Conservation (phyloP, 805 yeast genomes). For the Monosporozyma aquatica region DNA sequence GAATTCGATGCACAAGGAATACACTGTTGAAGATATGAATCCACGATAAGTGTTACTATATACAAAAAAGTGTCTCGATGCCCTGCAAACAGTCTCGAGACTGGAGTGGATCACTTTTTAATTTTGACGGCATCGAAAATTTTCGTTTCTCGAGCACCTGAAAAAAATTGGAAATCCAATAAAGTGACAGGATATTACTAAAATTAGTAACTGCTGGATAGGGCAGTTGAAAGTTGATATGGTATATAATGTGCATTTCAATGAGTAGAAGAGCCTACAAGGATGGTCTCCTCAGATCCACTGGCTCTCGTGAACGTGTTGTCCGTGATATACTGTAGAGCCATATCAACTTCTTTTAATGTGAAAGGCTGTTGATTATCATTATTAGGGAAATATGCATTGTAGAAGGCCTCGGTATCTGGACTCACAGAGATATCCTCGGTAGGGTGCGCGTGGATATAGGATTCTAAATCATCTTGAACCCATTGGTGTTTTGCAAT, state of each 20-base stretch:
- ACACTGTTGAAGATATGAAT: too few species aligned
- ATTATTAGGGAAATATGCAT: constrained; percentile 6
- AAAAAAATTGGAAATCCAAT: constrained; percentile 1
- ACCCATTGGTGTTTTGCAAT: constrained; percentile 16
- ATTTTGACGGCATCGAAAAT: constrained; percentile 1
- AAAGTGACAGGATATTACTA: background rate
- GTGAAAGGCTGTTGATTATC: constrained; percentile 5
- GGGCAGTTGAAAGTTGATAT: too few species aligned
- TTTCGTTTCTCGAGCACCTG: background rate
- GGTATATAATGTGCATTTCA: too few species aligned
- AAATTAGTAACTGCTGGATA: background rate
- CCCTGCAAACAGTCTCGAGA: too few species aligned
- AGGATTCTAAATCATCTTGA: constrained; percentile 5
- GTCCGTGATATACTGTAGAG: constrained; percentile 11
- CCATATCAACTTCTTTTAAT: constrained; percentile 8
- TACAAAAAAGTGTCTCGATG: too few species aligned
- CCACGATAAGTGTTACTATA: too few species aligned
- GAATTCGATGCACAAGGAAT: too few species aligned
- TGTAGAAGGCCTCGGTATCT: constrained; percentile 9
- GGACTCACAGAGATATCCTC: background rate
- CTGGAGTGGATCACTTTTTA: background rate
- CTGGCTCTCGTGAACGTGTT: constrained; percentile 20
- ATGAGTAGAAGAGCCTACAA: too few species aligned
- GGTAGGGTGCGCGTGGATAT: background rate
- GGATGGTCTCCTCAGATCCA: constrained; percentile 16